Conservation (phyloP, 306 rosid species). For the Hylodesmum podocarpum region DNA sequence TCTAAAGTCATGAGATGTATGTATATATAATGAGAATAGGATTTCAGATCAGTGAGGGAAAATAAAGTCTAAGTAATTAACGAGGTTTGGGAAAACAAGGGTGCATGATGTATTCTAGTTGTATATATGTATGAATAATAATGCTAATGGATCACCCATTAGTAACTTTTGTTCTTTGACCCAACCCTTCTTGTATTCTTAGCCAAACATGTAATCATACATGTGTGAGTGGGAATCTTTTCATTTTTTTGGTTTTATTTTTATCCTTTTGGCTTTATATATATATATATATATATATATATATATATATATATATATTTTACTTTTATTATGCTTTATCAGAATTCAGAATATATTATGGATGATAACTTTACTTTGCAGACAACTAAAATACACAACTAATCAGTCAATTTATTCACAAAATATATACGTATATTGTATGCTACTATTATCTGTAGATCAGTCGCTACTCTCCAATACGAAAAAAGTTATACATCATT, state of each 20-base stretch:
- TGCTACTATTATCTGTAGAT: too few species aligned
- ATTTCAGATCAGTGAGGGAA: slow-evolving; percentile 1
- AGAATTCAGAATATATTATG: neutral
- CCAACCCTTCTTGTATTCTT: slow-evolving; percentile 30
- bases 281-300: neutral
- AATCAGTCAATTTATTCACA: too few species aligned
- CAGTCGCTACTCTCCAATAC: too few species aligned
- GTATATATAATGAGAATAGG: neutral
- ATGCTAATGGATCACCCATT: slow-evolving; percentile 34
- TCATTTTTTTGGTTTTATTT: neutral
- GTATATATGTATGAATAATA: slow-evolving; percentile 16
- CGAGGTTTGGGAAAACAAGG: slow-evolving; percentile 20
- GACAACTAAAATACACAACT: too few species aligned
- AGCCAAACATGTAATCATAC: slow-evolving; percentile 47
- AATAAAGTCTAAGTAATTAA: slow-evolving; percentile 17
- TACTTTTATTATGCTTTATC: neutral
- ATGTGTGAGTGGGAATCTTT: slow-evolving; percentile 22
- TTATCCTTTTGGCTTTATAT: neutral
- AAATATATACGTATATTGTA: too few species aligned
- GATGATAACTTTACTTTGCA: too few species aligned
- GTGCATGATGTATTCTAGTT: neutral
- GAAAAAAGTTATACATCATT: too few species aligned
- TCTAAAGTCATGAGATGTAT: slow-evolving; percentile 26
- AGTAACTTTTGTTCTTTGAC: slow-evolving; percentile 38
- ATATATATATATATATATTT: neutral